phyloP scores from a whole-genome alignment of 2,329 filamentous ascomycete genomes.

The Pseudogymnoascus sp. region DNA sequence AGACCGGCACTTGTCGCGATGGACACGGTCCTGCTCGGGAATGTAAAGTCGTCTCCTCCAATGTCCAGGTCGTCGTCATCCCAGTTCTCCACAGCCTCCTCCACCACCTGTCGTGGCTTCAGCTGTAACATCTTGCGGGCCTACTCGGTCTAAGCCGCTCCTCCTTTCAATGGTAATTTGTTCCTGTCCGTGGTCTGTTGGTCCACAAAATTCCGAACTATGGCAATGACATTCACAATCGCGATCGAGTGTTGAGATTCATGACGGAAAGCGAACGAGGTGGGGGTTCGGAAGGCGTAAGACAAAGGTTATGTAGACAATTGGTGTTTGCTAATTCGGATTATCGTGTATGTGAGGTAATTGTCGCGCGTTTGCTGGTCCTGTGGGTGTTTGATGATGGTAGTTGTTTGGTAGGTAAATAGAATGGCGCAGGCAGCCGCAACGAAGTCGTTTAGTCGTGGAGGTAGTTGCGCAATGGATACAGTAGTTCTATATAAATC shows the following conservation, averaged over 20 bases:
- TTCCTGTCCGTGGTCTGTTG: not conserved
- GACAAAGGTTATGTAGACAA: not conserved
- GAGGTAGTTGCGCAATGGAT: not conserved
- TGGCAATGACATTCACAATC: not conserved
- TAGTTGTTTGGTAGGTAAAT: not conserved
- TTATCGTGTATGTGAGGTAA: not conserved
- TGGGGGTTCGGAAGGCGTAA: not conserved
- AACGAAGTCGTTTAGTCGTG: not conserved
- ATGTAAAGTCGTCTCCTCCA: conserved; percentile 56
- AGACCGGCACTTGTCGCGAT: conserved; percentile 32
- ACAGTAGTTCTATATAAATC: not conserved
- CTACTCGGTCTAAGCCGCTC: not conserved
- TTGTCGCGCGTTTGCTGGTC: not conserved
- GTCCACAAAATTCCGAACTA: not conserved
- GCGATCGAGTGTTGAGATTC: not conserved
- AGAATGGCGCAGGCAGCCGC: not conserved
- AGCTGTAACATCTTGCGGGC: conserved; percentile 11
- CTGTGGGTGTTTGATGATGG: not conserved
- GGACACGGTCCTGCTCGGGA: conserved; percentile 36
- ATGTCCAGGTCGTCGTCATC: conserved; percentile 69
- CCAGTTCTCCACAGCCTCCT: conserved; percentile 64
- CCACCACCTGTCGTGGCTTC: conserved; percentile 32
- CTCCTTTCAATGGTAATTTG: not conserved
- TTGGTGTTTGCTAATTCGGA: not conserved
- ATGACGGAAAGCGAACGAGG: not conserved